Percentiles rank a stretch among this genome's conserved stretches.
Conservation (phyloP, 148 eudicot genomes). For the Rhododendron vialii region DNA sequence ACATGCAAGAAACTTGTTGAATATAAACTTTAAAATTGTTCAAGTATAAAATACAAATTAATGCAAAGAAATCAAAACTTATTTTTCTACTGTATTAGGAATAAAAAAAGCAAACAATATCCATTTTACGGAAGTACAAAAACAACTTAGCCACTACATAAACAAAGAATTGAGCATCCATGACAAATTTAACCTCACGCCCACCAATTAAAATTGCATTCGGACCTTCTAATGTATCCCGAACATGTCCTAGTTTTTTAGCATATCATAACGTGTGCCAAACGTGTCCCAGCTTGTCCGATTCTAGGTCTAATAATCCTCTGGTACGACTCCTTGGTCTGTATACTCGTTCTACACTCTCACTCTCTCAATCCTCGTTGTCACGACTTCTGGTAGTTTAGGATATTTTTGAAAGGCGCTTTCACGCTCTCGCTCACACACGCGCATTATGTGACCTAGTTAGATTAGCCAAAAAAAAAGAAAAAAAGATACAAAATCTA, state of each 20-base stretch:
- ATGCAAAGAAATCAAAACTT: neutral
- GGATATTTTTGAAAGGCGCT: neutral
- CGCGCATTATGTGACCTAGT: neutral
- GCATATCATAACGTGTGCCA: neutral
- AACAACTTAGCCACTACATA: neutral
- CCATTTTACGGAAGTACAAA: neutral
- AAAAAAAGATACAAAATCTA: neutral
- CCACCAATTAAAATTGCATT: neutral
- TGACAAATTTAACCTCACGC: neutral
- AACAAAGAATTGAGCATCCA: neutral
- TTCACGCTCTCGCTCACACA: neutral
- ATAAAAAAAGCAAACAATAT: neutral
- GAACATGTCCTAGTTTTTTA: neutral
- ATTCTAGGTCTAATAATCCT: neutral
- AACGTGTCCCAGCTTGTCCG: neutral
- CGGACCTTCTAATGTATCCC: neutral
- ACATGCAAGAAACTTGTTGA: neutral
- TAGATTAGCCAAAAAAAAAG: neutral
- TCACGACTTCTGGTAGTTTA: neutral
- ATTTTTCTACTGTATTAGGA: neutral
- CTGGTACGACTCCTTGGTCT: neutral
- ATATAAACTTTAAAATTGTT: neutral
- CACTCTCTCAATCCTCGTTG: neutral
- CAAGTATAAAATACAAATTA: neutral
- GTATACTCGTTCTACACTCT: neutral